Base-by-base conservation (phyloP, 257 asterid genomes). In the Nicotiana tomentosiformis region DNA sequence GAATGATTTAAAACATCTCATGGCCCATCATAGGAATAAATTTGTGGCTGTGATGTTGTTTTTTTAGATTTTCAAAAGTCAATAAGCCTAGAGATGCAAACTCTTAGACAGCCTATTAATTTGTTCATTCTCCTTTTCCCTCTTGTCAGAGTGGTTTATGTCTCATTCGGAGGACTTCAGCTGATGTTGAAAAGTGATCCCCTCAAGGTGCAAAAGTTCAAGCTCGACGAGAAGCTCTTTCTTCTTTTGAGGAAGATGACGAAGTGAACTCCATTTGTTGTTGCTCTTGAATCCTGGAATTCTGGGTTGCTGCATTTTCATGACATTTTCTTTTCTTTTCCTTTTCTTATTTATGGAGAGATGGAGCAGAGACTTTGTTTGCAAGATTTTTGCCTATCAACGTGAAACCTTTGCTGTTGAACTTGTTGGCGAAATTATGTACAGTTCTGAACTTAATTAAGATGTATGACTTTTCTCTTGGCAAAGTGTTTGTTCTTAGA, bases 101-200 rank as follows among this genome's bases (percentile, higher is more conserved):
- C 61, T 74, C 51, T 78, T 82, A 29, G n/a, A 29, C 66, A 20
- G 82, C 29, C 64, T 10, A 77, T 56, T 81, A 39, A 56, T 77
- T 58, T 69, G 69, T 61, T 46, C 7, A 72, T 77, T 83, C 62
- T 79, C 67, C 32, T 35, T 72, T 20, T 65, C 5, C 74, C 26
- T 77, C 49, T 56, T 82, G 79, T 81, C 92, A 95, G 97, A 83
- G 90, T 57, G 78, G 92, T 87, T 7, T 90, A 88, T 67, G 85
- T 95, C 66, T 95, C 99, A 10, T 94, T 93, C 58, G 99, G 99
- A 82, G 99, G 98, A 77, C 98, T 95, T 88, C 98, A 95, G 78
- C 79, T 95, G 92, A 89, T 90, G 97, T 79, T 94, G 80, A 89
- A 86, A 77, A 95, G 96, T 7, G 86, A 89, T 66, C 91, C 91